Base-by-base conservation (phyloP, 2,329 filamentous ascomycete species). In the Aschersonia sp. region DNA sequence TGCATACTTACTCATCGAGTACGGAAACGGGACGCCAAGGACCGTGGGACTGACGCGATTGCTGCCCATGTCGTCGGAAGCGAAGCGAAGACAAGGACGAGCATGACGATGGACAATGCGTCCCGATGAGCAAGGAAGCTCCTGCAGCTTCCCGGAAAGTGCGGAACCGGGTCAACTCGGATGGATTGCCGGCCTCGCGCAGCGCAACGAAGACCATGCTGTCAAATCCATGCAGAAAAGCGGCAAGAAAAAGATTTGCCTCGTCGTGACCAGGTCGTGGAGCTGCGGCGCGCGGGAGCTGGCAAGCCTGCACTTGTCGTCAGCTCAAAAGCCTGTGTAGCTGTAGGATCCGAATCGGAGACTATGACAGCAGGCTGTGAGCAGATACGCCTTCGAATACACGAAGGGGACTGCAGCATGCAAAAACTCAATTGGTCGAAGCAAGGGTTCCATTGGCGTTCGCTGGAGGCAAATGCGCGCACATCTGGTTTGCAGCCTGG, bases 21-120 rank as follows among this genome's bases (percentile, higher is more conserved):
- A 80, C 74, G 50, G 77, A 77, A 46, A 79, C 74, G 3, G 79
- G 78, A 51, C 80, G 72, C 79, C 78, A 83, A 63, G 73, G 70
- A 32, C 67, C 53, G 51, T 58, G 57, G 30, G 54, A 52, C 30
- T 46, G 50, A 49, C 56, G 58, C 40, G 45, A 43, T 40, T 51
- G 52, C 40, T 46, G 51, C 47, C 41, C 43, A n/a, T 32, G 40
- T 5, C n/a, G 51, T 6, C 42, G 45, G 35, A 12, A 47, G 30
- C 30, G 10, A 3, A 32, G 32, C 9, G 29, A 44, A 5, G 28
- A 20, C 9, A 46, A 29, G 10, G 32, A 10, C 35, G 46, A 31
- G 3, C 41, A 9, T 38, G 28, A 44, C 46, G 31, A n/a, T 35
- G 44, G 32, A 30, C 29, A 2, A 20, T 40, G 7, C 48, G 32